phyloP scores from a whole-genome alignment of 805 yeast species.

The Candida tammaniensis region DNA sequence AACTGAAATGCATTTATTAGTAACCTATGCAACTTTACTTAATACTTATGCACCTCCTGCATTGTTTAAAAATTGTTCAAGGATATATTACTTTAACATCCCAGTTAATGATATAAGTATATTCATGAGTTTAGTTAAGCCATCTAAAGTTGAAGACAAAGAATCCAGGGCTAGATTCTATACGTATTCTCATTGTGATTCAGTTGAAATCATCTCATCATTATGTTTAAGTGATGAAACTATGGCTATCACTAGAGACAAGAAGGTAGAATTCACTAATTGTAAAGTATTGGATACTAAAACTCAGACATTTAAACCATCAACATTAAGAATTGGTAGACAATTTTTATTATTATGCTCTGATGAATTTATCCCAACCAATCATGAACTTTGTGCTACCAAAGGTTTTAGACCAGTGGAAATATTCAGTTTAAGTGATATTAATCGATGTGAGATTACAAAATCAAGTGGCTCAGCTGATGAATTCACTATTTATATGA shows the following conservation, averaged over 20 bases:
- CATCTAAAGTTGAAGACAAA: slow-evolving; percentile 15
- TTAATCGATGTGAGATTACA: slow-evolving; percentile 34
- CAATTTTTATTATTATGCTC: slow-evolving; percentile 57
- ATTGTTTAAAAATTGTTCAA: slow-evolving; percentile 50
- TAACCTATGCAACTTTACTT: slow-evolving; percentile 32
- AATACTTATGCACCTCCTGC: slow-evolving; percentile 49
- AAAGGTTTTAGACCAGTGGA: slow-evolving; percentile 34
- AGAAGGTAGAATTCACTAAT: slow-evolving; percentile 31
- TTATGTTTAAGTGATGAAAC: slow-evolving; percentile 36
- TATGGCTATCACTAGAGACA: slow-evolving; percentile 33
- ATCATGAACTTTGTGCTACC: slow-evolving; percentile 21
- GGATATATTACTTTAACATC: slow-evolving; percentile 51
- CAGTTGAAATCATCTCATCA: slow-evolving; percentile 29
- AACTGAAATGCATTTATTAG: slow-evolving; percentile 16
- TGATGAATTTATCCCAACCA: slow-evolving; percentile 19
- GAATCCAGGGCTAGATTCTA: slow-evolving; percentile 19
- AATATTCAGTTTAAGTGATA: slow-evolving; percentile 29
- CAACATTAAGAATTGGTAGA: slow-evolving; percentile 66
- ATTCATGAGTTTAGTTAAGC: slow-evolving; percentile 21
- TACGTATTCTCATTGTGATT: slow-evolving; percentile 34
- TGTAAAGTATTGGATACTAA: slow-evolving; percentile 48
- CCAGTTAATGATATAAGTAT: slow-evolving; percentile 29
- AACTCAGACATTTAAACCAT: slow-evolving; percentile 53
- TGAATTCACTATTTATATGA: slow-evolving; percentile 36
- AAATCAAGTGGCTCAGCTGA: slow-evolving; percentile 25